These are phyloP conservation scores for Pezicula neosporulosa DNA, from an alignment of 2,329 filamentous ascomycete species.

Conservation along the genomic window DNA sequence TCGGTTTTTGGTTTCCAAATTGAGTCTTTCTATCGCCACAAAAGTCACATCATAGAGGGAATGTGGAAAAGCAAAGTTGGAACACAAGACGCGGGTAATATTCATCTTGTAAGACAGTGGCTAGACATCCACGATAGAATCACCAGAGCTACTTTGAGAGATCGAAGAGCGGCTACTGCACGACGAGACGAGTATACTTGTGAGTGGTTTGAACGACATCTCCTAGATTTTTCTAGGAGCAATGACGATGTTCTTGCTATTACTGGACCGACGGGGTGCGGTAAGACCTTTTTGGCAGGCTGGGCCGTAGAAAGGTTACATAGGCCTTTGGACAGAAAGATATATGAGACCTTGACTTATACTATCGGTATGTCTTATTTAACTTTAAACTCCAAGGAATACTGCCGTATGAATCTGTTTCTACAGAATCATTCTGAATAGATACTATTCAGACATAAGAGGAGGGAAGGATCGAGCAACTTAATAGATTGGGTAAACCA, in stretches of 20 bases:
- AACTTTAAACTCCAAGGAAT: not conserved
- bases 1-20: conserved; percentile 32
- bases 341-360: not conserved
- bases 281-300: conserved; percentile 47
- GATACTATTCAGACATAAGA: not conserved
- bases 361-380: not conserved
- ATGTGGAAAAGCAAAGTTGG: conserved; percentile 27
- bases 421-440: not conserved
- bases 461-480: no score
- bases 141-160: not conserved
- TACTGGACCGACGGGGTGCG: conserved; percentile 43
- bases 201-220: conserved; percentile 46
- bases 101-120: not conserved
- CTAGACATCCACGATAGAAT: not conserved
- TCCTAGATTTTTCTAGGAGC: conserved; percentile 42
- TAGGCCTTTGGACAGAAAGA: not conserved
- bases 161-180: conserved; percentile 36
- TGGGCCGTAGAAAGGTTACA: conserved; percentile 49
- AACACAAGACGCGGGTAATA: conserved; percentile 11
- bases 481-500: not conserved
- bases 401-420: not conserved
- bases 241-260: conserved; percentile 40
- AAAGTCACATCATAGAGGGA: conserved; percentile 13
- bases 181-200: conserved; percentile 46
- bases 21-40: conserved; percentile 24